Evolutionary conservation across 352 stramenopile genomes (phyloP), one percentile per base, ranked within the genome.

Genomic region (Pythium aristosporum): DNA sequence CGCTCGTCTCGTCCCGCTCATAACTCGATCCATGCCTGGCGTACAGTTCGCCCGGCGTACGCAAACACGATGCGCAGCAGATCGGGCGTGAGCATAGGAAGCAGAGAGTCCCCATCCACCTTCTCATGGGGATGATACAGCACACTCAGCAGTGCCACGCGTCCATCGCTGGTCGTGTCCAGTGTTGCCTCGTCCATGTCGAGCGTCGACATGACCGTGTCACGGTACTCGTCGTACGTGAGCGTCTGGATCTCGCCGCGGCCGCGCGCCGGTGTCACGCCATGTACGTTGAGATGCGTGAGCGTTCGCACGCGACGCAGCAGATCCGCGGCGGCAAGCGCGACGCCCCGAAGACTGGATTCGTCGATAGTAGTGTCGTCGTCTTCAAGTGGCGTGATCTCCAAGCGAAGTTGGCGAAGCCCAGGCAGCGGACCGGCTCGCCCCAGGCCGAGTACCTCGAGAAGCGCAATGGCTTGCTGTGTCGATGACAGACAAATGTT

Each of bases 141-240:
- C 21, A 53, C 47, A 37, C 47, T 37, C 8, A 53, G 47, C 5
- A 53, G 21, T 8, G 21, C 47, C 3, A 53, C 11, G 47, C 25
- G 47, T 37, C 4, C 23, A 36, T 30, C 47, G 34, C 25, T 30
- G 5, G 21, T 53, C 9, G 47, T 56, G 28, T 32, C 32, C 4
- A 56, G 32, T 4, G 20, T 25, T 0, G 28, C 32, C 28, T 56
- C 49, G 28, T 41, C n/a, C 3, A 56, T 3, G 2, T 56, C 9
- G 5, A 56, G 32, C 16, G 49, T 56, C 6, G 28, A 28, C n/a
- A 42, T 15, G 13, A 56, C 49, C 10, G n/a, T 41, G 15, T 43
- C 12, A 13, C 49, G 49, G n/a, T 56, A 56, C 18, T 41, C 49
- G 20, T 56, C 49, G 32, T 56, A 56, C 32, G 49, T 56, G 13